Evolutionary conservation across 1,284 basidiomycete genomes (phyloP).

Genomic region (Ganoderma lucidum): DNA sequence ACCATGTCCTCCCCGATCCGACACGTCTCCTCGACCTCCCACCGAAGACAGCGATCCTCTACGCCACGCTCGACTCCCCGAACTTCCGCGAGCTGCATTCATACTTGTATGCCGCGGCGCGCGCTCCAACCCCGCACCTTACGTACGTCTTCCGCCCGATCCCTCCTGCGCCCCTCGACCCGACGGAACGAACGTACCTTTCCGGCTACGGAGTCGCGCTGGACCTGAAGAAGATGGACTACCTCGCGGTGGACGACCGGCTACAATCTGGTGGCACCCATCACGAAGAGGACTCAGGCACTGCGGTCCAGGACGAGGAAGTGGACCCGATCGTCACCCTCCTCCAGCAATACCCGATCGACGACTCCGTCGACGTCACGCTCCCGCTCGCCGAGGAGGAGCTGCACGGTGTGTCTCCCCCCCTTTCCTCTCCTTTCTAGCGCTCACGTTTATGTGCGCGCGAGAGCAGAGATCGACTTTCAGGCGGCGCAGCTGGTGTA

Average conservation of each 20-base stretch:
- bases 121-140: slow-evolving; percentile 53
- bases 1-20: slow-evolving; percentile 68
- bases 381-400: slow-evolving; percentile 73
- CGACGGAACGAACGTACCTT: slow-evolving; percentile 54
- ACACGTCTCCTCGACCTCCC: slow-evolving; percentile 50
- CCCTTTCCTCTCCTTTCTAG: neutral
- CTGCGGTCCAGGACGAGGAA: slow-evolving; percentile 34
- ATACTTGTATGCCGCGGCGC: slow-evolving; percentile 63
- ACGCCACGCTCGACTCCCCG: slow-evolving; percentile 65
- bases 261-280: slow-evolving; percentile 34
- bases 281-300: slow-evolving; percentile 6
- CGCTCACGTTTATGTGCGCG: neutral
- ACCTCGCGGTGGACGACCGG: slow-evolving; percentile 92
- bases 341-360: slow-evolving; percentile 64
- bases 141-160: slow-evolving; percentile 82
- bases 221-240: slow-evolving; percentile 97
- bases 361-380: slow-evolving; percentile 56
- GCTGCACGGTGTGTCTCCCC: slow-evolving; percentile 53
- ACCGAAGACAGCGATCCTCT: slow-evolving; percentile 73
- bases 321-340: slow-evolving; percentile 57
- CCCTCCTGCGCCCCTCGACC: slow-evolving; percentile 47
- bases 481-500: slow-evolving; percentile 80
- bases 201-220: slow-evolving; percentile 93
- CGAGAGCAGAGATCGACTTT: slow-evolving; percentile 66
- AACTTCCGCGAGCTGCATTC: slow-evolving; percentile 75